These are phyloP conservation scores for Candida jianshihensis DNA, from an alignment of 805 yeast species.

Conservation along the genomic window DNA sequence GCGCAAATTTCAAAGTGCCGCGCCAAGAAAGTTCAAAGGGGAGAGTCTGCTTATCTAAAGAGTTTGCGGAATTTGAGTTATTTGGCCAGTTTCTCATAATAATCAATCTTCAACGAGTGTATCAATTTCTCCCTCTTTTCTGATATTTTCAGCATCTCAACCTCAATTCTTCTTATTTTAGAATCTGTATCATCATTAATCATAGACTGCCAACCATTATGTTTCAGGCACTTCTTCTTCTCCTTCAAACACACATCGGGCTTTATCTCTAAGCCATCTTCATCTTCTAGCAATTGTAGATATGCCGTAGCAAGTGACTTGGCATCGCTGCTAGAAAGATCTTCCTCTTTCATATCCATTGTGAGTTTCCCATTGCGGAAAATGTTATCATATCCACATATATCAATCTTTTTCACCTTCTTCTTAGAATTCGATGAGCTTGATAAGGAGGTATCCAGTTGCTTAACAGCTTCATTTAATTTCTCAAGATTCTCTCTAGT, in stretches of 20 bases:
- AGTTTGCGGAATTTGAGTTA: no score
- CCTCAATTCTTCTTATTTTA: conserved; percentile 24
- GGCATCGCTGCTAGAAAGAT: conserved; percentile 13
- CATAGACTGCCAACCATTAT: conserved; percentile 41
- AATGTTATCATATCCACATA: conserved; percentile 45
- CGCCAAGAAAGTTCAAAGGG: no score
- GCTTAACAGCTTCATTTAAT: conserved; percentile 19
- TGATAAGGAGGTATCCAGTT: not conserved
- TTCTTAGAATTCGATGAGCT: conserved; percentile 5
- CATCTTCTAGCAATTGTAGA: conserved; percentile 2
- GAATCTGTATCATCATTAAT: conserved; percentile 29
- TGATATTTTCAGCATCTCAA: conserved; percentile 15
- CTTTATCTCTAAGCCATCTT: conserved; percentile 4
- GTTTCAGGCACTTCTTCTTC: conserved; percentile 48
- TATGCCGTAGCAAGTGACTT: conserved; percentile 4
- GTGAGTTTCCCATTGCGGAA: conserved; percentile 11
- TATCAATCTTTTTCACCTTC: conserved; percentile 34
- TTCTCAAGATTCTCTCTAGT: conserved; percentile 20
- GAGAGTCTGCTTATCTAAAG: no score
- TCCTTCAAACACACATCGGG: conserved; percentile 41
- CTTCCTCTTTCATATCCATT: conserved; percentile 13
- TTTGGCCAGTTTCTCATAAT: conserved; percentile 24
- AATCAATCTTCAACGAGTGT: conserved; percentile 31
- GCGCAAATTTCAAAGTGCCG: no score
- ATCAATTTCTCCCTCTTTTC: conserved; percentile 25